Evolutionary conservation across 1,284 basidiomycete genomes (phyloP), one percentile per base, ranked within the genome.

Genomic region (Mycena sp.): DNA sequence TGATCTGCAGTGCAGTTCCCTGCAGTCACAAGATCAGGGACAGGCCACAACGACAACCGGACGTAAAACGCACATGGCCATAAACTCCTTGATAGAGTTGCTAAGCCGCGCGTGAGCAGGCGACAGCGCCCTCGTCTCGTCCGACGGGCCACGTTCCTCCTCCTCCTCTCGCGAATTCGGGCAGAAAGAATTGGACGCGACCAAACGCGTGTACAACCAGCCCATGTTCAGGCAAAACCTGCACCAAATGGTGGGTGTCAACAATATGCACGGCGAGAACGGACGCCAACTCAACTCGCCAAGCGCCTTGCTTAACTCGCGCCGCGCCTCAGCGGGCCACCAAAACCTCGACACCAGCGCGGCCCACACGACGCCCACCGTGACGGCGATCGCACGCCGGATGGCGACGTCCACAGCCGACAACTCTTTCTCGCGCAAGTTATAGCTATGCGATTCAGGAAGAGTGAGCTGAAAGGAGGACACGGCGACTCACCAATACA

Each of bases 1-100:
- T 91, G 70, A 94, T 90, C 71, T 98, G 97, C 16, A 99, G 73
- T 98, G 94, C 10, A 98, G 82, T 75, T 98, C 96, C 94, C 96
- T 98, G 63, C 19, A 51, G 30, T 37, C 19, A 63, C 19, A 29
- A n/a, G n/a, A 50, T 43, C 41, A 58, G 23, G 9, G 9, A 16
- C n/a, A 44, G 4, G 11, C 12, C 2, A 25, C 23, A 21, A n/a
- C 2, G 12, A 37, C 3, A 3, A 2, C 19, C 6, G 29, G 6
- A 48, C 4, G 12, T 38, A 55, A 23, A 9, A 77, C 86, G 49
- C 61, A 94, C 94, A 96, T 96, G 4, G 93, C 88, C 93, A 96
- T 95, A 73, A 95, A 96, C 64, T 94, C 89, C 61, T 88, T 83
- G n/a, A 95, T 89, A 6, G 91, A 92, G 53, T 85, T 81, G 50